phyloP scores from a whole-genome alignment of 208 protist species.

The Crithidia brevicula region DNA sequence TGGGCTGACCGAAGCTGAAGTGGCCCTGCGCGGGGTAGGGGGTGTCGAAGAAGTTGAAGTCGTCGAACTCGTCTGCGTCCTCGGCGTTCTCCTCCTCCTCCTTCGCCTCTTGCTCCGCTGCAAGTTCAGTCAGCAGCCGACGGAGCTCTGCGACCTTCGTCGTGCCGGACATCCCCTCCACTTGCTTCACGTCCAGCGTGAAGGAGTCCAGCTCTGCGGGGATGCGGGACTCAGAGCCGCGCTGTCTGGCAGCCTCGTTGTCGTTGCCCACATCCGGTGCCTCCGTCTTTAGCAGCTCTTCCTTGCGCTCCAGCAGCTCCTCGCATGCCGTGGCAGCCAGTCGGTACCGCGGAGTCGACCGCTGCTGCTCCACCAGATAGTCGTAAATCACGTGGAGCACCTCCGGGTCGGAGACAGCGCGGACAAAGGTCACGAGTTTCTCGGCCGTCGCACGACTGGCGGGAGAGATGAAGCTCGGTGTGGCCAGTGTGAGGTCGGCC shows the following conservation, averaged over 20 bases:
- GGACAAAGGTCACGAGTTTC: slow-evolving; percentile 35
- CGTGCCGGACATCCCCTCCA: not conserved
- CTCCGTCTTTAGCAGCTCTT: slow-evolving; percentile 22
- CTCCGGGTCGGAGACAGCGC: slow-evolving; percentile 42
- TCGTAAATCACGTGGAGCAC: slow-evolving; percentile 54
- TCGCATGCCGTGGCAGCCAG: slow-evolving; percentile 25
- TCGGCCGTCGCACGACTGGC: slow-evolving; percentile 20
- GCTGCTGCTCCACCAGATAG: slow-evolving; percentile 35
- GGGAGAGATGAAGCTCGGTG: not conserved
- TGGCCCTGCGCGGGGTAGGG: slow-evolving; percentile 32
- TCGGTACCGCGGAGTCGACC: slow-evolving; percentile 10
- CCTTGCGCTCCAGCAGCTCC: slow-evolving; percentile 36
- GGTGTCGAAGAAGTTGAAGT: slow-evolving; percentile 39
- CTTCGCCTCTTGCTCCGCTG: not conserved
- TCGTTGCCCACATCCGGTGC: not conserved
- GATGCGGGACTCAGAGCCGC: not conserved
- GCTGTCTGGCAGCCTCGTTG: not conserved
- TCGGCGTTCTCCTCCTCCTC: slow-evolving; percentile 19
- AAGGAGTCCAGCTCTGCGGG: not conserved
- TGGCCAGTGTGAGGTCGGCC: not conserved
- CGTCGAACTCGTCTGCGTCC: slow-evolving; percentile 61
- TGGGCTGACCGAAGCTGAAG: slow-evolving; percentile 45
- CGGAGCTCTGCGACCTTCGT: not conserved
- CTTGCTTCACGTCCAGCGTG: not conserved
- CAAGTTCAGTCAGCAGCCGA: slow-evolving; percentile 7